Conservation (phyloP, 1,284 basidiomycete genomes). For the Ustilago shanxiensis region DNA sequence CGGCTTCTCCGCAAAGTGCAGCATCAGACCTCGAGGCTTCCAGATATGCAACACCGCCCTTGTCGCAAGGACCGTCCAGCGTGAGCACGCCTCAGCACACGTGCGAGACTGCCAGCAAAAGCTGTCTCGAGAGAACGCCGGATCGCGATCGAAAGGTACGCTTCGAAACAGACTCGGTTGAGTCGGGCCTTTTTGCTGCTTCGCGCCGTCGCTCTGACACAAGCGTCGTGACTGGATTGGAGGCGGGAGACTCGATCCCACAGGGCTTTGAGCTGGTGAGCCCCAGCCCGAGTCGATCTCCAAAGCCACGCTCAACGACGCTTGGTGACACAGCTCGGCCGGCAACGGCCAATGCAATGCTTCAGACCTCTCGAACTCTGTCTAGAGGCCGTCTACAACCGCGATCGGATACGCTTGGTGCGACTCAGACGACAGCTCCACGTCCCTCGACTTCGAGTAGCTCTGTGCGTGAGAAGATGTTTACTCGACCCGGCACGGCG, state of each 20-base stretch:
- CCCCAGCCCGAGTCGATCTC: conserved; percentile 8
- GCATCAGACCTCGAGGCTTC: conserved; percentile 26
- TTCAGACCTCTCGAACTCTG: conserved; percentile 4
- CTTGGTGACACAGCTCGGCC: conserved; percentile 18
- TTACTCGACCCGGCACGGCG: not conserved
- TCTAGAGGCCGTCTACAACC: not conserved
- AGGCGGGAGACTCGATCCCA: conserved; percentile 6
- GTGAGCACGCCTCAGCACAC: conserved; percentile 34
- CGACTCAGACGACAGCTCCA: not conserved
- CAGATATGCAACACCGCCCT: conserved; percentile 25
- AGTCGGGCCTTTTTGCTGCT: conserved; percentile 16
- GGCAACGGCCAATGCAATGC: conserved; percentile 23
- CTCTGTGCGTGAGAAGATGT: not conserved
- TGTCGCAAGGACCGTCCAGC: conserved; percentile 32
- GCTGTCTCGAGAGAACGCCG: not conserved
- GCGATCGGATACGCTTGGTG: not conserved
- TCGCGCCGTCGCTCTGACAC: not conserved
- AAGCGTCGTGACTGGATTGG: not conserved
- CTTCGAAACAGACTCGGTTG: conserved; percentile 15
- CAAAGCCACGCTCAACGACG: conserved; percentile 10
- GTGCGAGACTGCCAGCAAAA: conserved; percentile 23
- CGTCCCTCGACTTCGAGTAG: conserved; percentile 22
- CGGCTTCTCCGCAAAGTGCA: conserved; percentile 18
- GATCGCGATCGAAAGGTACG: conserved; percentile 27
- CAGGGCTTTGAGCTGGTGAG: conserved; percentile 41